A percentile compares a stretch with the other conserved stretches of the same genome.
These are phyloP conservation scores for Perkinsus marinus DNA, from an alignment of 169 alveolate genomes.

Conservation along the genomic window DNA sequence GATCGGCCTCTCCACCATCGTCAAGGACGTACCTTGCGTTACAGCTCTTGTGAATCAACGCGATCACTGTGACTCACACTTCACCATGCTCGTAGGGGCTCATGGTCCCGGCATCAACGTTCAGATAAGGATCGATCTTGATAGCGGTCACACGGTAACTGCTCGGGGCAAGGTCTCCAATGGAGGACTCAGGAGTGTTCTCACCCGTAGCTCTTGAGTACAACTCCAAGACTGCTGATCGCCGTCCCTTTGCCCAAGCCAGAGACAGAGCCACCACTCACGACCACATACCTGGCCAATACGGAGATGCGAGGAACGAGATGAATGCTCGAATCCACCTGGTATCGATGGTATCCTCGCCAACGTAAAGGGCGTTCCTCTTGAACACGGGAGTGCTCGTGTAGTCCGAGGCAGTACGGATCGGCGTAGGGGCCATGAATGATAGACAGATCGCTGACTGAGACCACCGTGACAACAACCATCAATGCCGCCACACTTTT, in stretches of 20 bases:
- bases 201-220: conserved; percentile 66
- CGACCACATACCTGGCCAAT: conserved; percentile 58
- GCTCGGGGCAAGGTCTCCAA: background rate
- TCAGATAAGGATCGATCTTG: conserved; percentile 90
- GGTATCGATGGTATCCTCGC: background rate
- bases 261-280: conserved; percentile 87
- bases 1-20: conserved; percentile 94
- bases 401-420: background rate
- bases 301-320: too few species aligned
- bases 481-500: too few species aligned
- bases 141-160: conserved; percentile 68
- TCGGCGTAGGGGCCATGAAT: background rate
- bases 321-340: background rate
- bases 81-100: conserved; percentile 95
- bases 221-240: conserved; percentile 76
- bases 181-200: too few species aligned
- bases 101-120: conserved; percentile 88
- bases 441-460: background rate
- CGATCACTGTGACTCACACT: conserved; percentile 41
- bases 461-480: background rate
- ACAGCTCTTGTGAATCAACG: background rate
- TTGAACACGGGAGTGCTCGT: background rate
- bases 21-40: conserved; percentile 55
- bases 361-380: background rate
- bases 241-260: conserved; percentile 92